These are phyloP conservation scores for Elsinoe perseae DNA, from an alignment of 2,329 filamentous ascomycete species.

Conservation along the genomic window DNA sequence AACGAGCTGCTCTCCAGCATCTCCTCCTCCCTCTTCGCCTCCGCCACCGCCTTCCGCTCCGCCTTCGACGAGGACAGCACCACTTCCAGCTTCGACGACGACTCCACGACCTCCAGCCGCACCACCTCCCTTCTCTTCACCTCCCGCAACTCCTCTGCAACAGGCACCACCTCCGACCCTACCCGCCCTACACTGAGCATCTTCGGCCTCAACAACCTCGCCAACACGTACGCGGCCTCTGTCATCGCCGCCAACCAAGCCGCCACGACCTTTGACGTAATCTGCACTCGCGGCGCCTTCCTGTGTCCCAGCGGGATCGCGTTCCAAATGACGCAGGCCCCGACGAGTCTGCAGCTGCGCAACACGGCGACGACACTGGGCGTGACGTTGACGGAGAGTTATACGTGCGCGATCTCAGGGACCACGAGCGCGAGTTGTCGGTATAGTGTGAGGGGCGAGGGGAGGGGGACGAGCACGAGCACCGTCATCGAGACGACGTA, in stretches of 20 bases:
- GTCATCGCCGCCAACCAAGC: slow-evolving; percentile 2
- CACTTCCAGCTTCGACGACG: not conserved
- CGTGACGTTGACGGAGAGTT: slow-evolving; percentile 2
- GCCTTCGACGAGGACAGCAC: not conserved
- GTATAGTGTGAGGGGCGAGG: not conserved
- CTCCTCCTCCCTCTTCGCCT: not conserved
- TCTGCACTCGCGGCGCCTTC: slow-evolving; percentile 4
- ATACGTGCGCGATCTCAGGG: not conserved
- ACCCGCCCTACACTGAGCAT: not conserved
- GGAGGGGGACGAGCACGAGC: not conserved
- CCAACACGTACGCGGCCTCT: slow-evolving; percentile 10
- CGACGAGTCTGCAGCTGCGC: not conserved
- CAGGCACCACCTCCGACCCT: not conserved
- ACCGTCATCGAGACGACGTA: not conserved
- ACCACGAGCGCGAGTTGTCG: slow-evolving; percentile 6
- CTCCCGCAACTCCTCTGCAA: not conserved
- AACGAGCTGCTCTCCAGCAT: not conserved
- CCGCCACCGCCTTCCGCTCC: not conserved
- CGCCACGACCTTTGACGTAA: not conserved
- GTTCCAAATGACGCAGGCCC: slow-evolving; percentile 5
- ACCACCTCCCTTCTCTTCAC: not conserved
- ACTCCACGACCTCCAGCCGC: not conserved
- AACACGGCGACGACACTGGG: slow-evolving; percentile 1
- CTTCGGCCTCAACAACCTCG: slow-evolving; percentile 13
- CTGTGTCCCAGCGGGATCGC: slow-evolving; percentile 2